Base-by-base conservation (phyloP, 108 stramenopile species). In the Discostella pseudostelligera region DNA sequence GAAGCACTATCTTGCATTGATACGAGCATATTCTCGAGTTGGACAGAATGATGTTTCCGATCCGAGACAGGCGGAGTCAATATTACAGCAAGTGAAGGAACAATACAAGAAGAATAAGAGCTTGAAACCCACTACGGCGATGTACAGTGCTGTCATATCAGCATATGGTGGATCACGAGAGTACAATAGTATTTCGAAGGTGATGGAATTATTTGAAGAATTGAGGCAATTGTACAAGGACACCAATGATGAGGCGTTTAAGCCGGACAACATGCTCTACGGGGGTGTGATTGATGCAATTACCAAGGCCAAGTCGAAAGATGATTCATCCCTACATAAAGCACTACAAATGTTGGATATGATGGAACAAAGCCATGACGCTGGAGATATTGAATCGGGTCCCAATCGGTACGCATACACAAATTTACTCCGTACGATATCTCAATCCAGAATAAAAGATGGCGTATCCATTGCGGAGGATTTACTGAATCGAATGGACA, bases 341-440 rank as follows among this genome's bases (percentile, higher is more conserved):
- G 58, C 69, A 25, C 39, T 66, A 26, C 16, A 56, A 32, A 8
- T 77, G 54, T 56, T 77, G 43, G 76, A 77, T 2, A 62, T 53
- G 39, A 70, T 77, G 49, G 76, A 77, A 57, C 62, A 51, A 19
- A 65, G 47, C 42, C 56, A 67, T 62, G 58, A 61, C 29, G 21
- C 1, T 43, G 69, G 64, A 69, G 32, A 54, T 11, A 48, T 65
- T 12, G 69, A 65, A 43, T 22, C 14, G 11, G 64, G 45, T 8
- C 69, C 69, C 3, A 70, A 70, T 56, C 69, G 76, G 1, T 68
- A 70, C 53, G 62, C 64, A 29, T 77, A 77, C 53, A 70, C 76
- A 6, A 70, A 44, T 48, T 54, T 77, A 13, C 63, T 77, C 9
- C 57, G 56, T 39, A 48, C 76, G 0, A 70, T 77, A 43, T 43